phyloP scores from a whole-genome alignment of 2,329 filamentous ascomycete genomes.

The Chaetothyriales sp. region DNA sequence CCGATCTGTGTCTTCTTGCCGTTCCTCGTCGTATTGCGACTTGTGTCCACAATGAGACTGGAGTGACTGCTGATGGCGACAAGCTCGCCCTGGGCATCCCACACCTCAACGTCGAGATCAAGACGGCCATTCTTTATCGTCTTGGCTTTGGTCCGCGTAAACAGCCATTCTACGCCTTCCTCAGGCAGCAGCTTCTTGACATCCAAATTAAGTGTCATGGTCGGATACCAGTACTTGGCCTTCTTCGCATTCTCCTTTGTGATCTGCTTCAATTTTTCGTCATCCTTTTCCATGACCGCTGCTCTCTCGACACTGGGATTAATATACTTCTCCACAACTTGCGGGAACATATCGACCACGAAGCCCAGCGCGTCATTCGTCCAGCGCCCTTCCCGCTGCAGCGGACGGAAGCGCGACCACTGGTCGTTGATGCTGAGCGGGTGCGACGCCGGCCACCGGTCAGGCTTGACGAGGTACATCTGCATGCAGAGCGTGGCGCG shows the following conservation, averaged over 20 bases:
- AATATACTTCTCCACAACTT: slow-evolving; percentile 44
- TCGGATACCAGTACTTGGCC: slow-evolving; percentile 57
- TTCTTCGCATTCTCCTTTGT: slow-evolving; percentile 14
- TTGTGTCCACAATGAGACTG: slow-evolving; percentile 47
- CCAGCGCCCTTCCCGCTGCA: slow-evolving; percentile 34
- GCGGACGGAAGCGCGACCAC: slow-evolving; percentile 50
- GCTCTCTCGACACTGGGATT: slow-evolving; percentile 18
- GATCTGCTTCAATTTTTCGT: slow-evolving; percentile 20
- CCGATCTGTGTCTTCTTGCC: neutral
- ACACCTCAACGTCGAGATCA: slow-evolving; percentile 57
- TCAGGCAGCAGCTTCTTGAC: slow-evolving; percentile 57
- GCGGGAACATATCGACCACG: slow-evolving; percentile 55
- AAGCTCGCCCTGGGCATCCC: slow-evolving; percentile 51
- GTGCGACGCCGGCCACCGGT: slow-evolving; percentile 23
- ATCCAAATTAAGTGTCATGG: slow-evolving; percentile 60
- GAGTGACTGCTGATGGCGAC: slow-evolving; percentile 58
- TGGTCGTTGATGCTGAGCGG: slow-evolving; percentile 38
- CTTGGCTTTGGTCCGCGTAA: slow-evolving; percentile 51
- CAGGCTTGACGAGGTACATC: slow-evolving; percentile 39
- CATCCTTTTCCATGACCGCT: slow-evolving; percentile 24
- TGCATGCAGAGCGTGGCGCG: slow-evolving; percentile 39
- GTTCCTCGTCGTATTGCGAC: slow-evolving; percentile 45
- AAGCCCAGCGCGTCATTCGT: slow-evolving; percentile 52
- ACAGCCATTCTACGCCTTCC: slow-evolving; percentile 60
- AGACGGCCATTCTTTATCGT: slow-evolving; percentile 56